phyloP scores from a whole-genome alignment of 108 stramenopile genomes.

The Pelagomonas calceolata region DNA sequence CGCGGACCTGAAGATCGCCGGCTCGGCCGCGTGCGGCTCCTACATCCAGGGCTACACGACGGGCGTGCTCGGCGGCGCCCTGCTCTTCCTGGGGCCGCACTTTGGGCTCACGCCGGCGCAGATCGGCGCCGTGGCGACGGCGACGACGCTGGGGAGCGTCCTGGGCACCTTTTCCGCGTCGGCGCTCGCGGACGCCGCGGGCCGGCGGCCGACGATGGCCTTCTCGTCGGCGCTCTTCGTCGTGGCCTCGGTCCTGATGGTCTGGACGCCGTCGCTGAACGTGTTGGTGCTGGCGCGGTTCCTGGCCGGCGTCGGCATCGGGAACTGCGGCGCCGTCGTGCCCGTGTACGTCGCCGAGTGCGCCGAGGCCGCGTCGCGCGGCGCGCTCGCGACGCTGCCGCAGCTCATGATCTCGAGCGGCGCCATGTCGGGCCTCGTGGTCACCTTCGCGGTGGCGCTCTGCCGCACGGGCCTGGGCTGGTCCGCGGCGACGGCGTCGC shows the following conservation, averaged over 20 bases:
- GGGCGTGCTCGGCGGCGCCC: not conserved
- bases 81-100: not conserved
- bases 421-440: not conserved
- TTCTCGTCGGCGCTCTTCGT: not conserved
- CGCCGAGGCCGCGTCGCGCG: not conserved
- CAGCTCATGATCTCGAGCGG: not conserved
- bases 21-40: not conserved
- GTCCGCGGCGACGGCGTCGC: not conserved
- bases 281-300: not conserved
- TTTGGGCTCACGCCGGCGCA: not conserved
- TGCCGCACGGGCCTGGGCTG: too few relatives aligned
- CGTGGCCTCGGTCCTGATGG: not conserved
- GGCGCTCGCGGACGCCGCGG: not conserved
- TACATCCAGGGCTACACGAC: not conserved
- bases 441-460: not conserved
- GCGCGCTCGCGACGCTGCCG: not conserved
- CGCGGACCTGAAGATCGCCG: not conserved
- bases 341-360: constrained; percentile 1
- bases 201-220: not conserved
- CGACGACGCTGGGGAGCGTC: not conserved
- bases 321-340: not conserved
- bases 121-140: not conserved
- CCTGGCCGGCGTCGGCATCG: not conserved
- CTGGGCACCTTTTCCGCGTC: not conserved
- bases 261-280: not conserved